Conservation (phyloP, 805 yeast species). For the Brettanomyces anomalus region DNA sequence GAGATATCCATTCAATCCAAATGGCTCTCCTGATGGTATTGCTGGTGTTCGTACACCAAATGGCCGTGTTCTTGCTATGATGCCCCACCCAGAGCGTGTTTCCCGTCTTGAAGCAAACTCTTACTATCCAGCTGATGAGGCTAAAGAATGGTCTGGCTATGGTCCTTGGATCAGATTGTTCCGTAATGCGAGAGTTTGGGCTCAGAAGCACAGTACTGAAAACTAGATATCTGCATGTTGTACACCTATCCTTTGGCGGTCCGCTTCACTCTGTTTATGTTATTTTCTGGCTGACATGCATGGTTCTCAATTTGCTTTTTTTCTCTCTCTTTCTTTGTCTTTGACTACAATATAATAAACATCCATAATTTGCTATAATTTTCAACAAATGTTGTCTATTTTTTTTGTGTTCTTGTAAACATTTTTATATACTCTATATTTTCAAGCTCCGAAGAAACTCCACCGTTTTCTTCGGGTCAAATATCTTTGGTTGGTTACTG, state of each 20-base stretch:
- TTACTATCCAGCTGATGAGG: constrained; percentile 65
- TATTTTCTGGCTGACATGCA: too few species aligned
- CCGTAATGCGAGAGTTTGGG: constrained; percentile 93
- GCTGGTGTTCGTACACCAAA: constrained; percentile 85
- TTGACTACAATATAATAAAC: too few species aligned
- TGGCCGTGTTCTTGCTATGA: constrained; percentile 94
- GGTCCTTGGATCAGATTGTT: constrained; percentile 96
- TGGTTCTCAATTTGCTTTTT: too few species aligned
- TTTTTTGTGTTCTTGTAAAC: background rate
- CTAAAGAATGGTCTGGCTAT: constrained; percentile 62
- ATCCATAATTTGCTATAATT: too few species aligned
- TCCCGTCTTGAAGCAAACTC: constrained; percentile 83
- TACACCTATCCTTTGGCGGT: too few species aligned
- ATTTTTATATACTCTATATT: background rate
- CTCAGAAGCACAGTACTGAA: constrained; percentile 23
- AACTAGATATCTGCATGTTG: too few species aligned
- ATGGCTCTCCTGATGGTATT: constrained; percentile 90
- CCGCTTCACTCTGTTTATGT: too few species aligned
- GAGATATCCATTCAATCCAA: constrained; percentile 89
- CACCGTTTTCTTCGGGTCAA: constrained; percentile 47
- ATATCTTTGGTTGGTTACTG: constrained; percentile 35
- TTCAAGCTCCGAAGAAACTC: constrained; percentile 11
- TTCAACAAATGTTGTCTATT: background rate
- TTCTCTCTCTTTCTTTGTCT: too few species aligned
- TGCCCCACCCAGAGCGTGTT: constrained; percentile 99